phyloP scores from a whole-genome alignment of 768 basidiomycete species.

The Gloeophyllum trabeum region DNA sequence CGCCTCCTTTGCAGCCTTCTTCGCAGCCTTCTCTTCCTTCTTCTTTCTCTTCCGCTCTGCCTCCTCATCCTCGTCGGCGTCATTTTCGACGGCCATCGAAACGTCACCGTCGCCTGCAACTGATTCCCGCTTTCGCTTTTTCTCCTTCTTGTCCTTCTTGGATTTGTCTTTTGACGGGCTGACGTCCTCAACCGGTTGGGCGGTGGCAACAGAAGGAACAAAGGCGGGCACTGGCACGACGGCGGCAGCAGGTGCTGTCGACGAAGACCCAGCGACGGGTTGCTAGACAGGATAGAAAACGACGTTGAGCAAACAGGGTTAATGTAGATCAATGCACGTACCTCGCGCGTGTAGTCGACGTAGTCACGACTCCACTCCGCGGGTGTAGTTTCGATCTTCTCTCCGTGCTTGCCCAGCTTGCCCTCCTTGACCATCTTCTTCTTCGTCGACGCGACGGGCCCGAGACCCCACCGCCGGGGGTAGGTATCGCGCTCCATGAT shows the following conservation, averaged over 20 bases:
- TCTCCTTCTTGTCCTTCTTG: slow-evolving; percentile 55
- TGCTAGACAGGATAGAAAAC: slow-evolving; percentile 15
- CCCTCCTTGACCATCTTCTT: slow-evolving; percentile 99
- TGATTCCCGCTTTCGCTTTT: slow-evolving; percentile 80
- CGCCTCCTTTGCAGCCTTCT: slow-evolving; percentile 29
- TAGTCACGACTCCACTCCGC: slow-evolving; percentile 88
- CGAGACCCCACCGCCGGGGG: slow-evolving; percentile 95
- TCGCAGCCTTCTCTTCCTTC: slow-evolving; percentile 34
- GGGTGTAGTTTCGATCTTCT: slow-evolving; percentile 82
- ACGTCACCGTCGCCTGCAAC: slow-evolving; percentile 40
- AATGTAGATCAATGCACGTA: slow-evolving; percentile 13
- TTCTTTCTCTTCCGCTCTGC: slow-evolving; percentile 52
- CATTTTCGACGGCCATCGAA: slow-evolving; percentile 23
- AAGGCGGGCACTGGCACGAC: slow-evolving; percentile 9
- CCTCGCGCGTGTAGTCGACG: slow-evolving; percentile 81
- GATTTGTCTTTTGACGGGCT: slow-evolving; percentile 30
- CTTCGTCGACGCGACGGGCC: slow-evolving; percentile 94
- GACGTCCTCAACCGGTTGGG: slow-evolving; percentile 17
- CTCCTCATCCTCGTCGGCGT: slow-evolving; percentile 29
- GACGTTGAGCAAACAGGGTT: not conserved
- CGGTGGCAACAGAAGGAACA: slow-evolving; percentile 12
- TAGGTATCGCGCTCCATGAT: slow-evolving; percentile 99
- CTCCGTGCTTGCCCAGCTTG: slow-evolving; percentile 90
- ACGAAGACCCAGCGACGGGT: slow-evolving; percentile 26
- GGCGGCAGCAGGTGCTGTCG: slow-evolving; percentile 14